phyloP scores from a whole-genome alignment of 768 basidiomycete species.

The Kwoniella pini region DNA sequence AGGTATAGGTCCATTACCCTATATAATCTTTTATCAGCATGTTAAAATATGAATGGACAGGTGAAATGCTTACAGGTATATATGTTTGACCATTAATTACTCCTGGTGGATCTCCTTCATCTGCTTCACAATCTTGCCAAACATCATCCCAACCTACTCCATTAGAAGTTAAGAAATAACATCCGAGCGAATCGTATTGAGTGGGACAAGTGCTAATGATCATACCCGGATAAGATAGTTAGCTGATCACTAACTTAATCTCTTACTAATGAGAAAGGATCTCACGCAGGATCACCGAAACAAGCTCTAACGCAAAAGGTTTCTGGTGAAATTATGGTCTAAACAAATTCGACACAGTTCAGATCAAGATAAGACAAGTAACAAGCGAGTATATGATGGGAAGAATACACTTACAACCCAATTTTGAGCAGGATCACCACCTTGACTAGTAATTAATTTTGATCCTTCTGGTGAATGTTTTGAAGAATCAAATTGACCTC shows the following conservation, averaged over 20 bases:
- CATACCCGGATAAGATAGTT: no score
- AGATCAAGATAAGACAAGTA: no score
- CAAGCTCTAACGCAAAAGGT: conserved; percentile 48
- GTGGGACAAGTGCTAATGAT: no score
- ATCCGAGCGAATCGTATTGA: conserved; percentile 39
- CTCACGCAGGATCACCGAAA: conserved; percentile 42
- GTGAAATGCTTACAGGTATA: conserved; percentile 28
- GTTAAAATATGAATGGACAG: no score
- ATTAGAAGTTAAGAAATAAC: conserved; percentile 38
- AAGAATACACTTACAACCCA: conserved; percentile 44
- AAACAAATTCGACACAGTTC: no score
- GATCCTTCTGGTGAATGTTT: conserved; percentile 32
- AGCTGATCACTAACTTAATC: conserved; percentile 22
- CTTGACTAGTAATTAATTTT: conserved; percentile 23
- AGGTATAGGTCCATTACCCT: conserved; percentile 13
- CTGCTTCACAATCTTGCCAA: conserved; percentile 39
- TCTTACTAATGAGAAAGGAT: no score
- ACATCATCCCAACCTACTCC: conserved; percentile 31
- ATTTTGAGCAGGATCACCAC: conserved; percentile 24
- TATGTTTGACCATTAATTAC: conserved; percentile 31
- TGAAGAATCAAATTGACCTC: conserved; percentile 44
- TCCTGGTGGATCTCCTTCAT: conserved; percentile 38
- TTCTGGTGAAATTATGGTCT: conserved; percentile 40
- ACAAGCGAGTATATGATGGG: neutral
- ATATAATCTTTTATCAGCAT: neutral